Conservation (phyloP, 768 basidiomycete genomes). For the Tulasnella sp. region DNA sequence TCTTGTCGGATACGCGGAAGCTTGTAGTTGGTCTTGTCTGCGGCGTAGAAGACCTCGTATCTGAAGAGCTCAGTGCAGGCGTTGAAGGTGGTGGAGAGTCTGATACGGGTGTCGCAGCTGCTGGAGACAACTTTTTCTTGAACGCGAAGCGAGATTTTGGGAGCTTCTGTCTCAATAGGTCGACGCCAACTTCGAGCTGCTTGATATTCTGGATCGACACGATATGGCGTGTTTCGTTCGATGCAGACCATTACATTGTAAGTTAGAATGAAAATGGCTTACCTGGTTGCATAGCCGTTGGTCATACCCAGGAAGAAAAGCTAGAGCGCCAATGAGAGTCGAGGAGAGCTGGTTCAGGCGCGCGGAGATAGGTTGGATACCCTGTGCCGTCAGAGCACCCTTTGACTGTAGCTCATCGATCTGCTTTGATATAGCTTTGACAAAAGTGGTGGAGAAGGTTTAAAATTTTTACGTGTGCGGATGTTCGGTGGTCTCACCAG, state of each 20-base stretch:
- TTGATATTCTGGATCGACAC: not conserved
- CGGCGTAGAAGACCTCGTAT: not conserved
- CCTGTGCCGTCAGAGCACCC: not conserved
- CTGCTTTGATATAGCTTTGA: not conserved
- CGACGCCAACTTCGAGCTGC: not conserved
- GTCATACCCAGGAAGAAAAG: conserved; percentile 5
- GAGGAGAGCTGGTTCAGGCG: not conserved
- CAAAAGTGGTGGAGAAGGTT: not conserved
- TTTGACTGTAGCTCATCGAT: not conserved
- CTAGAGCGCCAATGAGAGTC: not conserved
- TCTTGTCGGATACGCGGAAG: not conserved
- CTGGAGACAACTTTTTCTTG: not conserved
- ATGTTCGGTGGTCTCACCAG: not conserved
- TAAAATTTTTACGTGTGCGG: not conserved
- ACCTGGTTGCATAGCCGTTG: conserved; percentile 1
- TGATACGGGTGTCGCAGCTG: not conserved
- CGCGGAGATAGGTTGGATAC: not conserved
- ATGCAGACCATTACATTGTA: too few species aligned
- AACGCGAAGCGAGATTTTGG: not conserved
- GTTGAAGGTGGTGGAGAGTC: not conserved
- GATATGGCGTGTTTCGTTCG: too few species aligned
- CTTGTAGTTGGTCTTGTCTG: not conserved
- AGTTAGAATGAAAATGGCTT: too few species aligned
- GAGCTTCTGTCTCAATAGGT: not conserved
- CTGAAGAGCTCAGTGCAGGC: not conserved